Percentiles rank a stretch among this genome's conserved stretches.
These are phyloP conservation scores for Boletus insuetus DNA, from an alignment of 768 basidiomycete genomes.

Conservation along the genomic window DNA sequence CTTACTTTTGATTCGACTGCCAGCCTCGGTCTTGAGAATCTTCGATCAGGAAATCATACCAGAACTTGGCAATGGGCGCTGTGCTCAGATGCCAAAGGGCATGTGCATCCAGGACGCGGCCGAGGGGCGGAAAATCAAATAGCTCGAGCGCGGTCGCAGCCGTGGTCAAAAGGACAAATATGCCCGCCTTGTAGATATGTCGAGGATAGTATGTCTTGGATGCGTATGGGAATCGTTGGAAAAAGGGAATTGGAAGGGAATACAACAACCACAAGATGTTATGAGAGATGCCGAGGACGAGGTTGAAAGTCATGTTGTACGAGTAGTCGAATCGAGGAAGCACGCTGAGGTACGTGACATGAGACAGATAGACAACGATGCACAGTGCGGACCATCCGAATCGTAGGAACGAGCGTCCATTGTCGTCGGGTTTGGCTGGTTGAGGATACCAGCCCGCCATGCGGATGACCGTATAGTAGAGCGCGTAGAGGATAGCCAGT, in stretches of 20 bases:
- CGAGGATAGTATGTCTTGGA: constrained; percentile 57
- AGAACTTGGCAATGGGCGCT: constrained; percentile 67
- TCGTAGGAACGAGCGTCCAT: constrained; percentile 13
- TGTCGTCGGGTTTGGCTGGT: constrained; percentile 27
- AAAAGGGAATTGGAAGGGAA: constrained; percentile 46
- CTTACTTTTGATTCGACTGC: constrained; percentile 42
- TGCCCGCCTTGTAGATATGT: constrained; percentile 50
- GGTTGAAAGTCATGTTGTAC: constrained; percentile 89
- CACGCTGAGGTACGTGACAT: constrained; percentile 75
- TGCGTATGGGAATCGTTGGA: constrained; percentile 54
- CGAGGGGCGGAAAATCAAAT: constrained; percentile 85
- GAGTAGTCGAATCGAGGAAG: constrained; percentile 86
- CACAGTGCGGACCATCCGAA: constrained; percentile 51
- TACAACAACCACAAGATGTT: constrained; percentile 82
- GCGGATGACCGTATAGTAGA: constrained; percentile 78
- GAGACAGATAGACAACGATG: constrained; percentile 55
- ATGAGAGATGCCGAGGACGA: constrained; percentile 71
- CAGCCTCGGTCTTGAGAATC: constrained; percentile 73
- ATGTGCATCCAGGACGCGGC: constrained; percentile 83
- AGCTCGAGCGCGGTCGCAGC: constrained; percentile 78
- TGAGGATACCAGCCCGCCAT: constrained; percentile 68
- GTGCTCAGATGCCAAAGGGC: constrained; percentile 91
- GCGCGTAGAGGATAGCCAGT: constrained; percentile 72
- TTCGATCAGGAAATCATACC: constrained; percentile 82
- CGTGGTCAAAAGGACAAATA: constrained; percentile 69